These are phyloP conservation scores for Pleurotus platypus DNA, from an alignment of 768 basidiomycete species.

Conservation along the genomic window DNA sequence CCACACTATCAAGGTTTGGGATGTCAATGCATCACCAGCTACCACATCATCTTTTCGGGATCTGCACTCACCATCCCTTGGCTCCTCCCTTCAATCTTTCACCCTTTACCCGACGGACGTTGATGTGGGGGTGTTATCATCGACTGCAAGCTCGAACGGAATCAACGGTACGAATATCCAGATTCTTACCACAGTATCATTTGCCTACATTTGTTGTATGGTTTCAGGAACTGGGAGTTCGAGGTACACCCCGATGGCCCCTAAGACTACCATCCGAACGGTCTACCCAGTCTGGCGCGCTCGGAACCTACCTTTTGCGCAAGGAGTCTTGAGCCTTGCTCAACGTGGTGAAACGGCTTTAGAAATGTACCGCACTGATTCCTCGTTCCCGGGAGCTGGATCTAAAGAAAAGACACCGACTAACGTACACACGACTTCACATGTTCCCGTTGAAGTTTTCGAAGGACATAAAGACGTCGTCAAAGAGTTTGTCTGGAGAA, in stretches of 20 bases:
- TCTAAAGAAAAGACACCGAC: slow-evolving; percentile 7
- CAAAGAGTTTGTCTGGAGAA: slow-evolving; percentile 97
- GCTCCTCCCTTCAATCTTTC: not conserved
- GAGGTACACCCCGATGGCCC: slow-evolving; percentile 22
- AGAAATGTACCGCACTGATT: slow-evolving; percentile 70
- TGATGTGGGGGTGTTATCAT: not conserved
- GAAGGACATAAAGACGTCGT: slow-evolving; percentile 92
- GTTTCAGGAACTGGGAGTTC: slow-evolving; percentile 3
- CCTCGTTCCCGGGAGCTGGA: slow-evolving; percentile 6
- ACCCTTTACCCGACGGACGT: not conserved
- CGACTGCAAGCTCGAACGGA: not conserved
- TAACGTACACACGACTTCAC: slow-evolving; percentile 13
- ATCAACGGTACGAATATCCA: not conserved
- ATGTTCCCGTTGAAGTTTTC: slow-evolving; percentile 65
- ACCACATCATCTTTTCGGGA: slow-evolving; percentile 6
- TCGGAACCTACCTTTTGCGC: slow-evolving; percentile 86
- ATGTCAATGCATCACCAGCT: slow-evolving; percentile 34
- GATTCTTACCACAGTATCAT: not conserved
- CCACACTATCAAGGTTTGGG: slow-evolving; percentile 89
- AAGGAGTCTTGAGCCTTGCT: slow-evolving; percentile 81
- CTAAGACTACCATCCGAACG: slow-evolving; percentile 59
- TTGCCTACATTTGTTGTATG: not conserved
- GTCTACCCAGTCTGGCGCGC: slow-evolving; percentile 94
- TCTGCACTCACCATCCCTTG: not conserved
- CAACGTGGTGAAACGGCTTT: slow-evolving; percentile 83